phyloP scores from a whole-genome alignment of 2,329 filamentous ascomycete genomes.

The Metarhizium guizhouense region DNA sequence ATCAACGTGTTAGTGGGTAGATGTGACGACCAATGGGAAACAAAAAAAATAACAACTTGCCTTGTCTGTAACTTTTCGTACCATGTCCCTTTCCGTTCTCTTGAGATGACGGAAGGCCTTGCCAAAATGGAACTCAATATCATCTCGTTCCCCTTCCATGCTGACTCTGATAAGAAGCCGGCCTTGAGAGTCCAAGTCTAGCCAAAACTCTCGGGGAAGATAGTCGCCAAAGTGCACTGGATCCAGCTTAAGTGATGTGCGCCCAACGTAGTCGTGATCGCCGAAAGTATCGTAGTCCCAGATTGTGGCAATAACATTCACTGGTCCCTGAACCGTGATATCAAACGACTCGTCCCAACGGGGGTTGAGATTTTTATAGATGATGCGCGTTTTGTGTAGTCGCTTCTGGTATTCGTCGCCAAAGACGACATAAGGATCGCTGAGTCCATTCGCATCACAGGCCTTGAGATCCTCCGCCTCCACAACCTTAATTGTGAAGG shows the following conservation, averaged over 20 bases:
- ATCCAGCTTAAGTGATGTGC: constrained; percentile 96
- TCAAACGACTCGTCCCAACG: constrained; percentile 97
- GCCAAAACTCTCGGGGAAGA: constrained; percentile 91
- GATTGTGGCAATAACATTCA: constrained; percentile 93
- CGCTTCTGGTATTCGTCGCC: constrained; percentile 97
- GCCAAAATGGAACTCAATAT: constrained; percentile 97
- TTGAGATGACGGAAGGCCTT: constrained; percentile 94
- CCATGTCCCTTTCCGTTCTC: constrained; percentile 95
- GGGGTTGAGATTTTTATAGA: constrained; percentile 84
- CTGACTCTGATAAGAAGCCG: constrained; percentile 82
- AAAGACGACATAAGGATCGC: constrained; percentile 94
- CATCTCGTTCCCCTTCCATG: constrained; percentile 97
- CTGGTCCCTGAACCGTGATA: constrained; percentile 81
- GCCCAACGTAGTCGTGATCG: constrained; percentile 93
- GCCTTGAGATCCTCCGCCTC: constrained; percentile 96
- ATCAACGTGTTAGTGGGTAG: constrained; percentile 1
- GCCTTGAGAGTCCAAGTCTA: constrained; percentile 93
- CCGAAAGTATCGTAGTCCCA: constrained; percentile 98
- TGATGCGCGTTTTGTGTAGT: constrained; percentile 85
- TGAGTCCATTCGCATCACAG: constrained; percentile 90
- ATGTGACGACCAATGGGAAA: not conserved
- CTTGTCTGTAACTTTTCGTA: constrained; percentile 95
- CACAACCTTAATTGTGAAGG: constrained; percentile 98
- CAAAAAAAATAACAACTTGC: constrained; percentile 34
- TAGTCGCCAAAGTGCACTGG: constrained; percentile 97